Conservation (phyloP, 2,329 filamentous ascomycete genomes). For the Neofusicoccum kwambonambiense region DNA sequence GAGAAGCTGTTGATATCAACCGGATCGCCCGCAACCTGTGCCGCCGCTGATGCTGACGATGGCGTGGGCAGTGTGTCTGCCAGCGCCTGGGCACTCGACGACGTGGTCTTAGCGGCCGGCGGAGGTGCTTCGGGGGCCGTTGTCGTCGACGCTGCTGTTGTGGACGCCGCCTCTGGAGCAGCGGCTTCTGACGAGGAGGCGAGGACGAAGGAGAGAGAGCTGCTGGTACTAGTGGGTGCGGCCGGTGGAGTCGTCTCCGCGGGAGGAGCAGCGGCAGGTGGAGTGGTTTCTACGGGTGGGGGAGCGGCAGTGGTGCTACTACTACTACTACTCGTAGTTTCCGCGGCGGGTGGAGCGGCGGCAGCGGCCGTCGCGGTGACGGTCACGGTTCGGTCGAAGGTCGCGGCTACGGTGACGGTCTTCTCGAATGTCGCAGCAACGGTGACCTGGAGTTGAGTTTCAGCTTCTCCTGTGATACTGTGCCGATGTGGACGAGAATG, state of each 20-base stretch:
- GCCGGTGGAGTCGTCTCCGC: not conserved
- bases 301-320: not conserved
- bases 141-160: not conserved
- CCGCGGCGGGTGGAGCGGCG: not conserved
- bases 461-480: not conserved
- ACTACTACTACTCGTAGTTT: too few relatives aligned
- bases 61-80: not conserved
- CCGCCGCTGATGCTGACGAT: not conserved
- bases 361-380: not conserved
- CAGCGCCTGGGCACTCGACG: not conserved
- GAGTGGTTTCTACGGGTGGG: not conserved
- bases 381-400: not conserved
- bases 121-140: not conserved
- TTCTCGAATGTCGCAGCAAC: constrained; percentile 10
- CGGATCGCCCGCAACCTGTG: constrained; percentile 22
- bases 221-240: not conserved
- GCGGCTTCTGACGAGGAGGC: not conserved
- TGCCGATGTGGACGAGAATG: not conserved
- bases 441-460: not conserved
- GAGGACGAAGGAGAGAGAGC: constrained; percentile 7
- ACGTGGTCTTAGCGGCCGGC: not conserved
- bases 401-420: constrained; percentile 8
- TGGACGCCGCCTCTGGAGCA: not conserved
- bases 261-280: not conserved
- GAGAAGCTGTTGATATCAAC: constrained; percentile 36